Percentiles rank a stretch among this genome's conserved stretches.
Evolutionary conservation across 2,329 filamentous ascomycete species (phyloP).

Genomic region (Pseudohalonectria lignicola): DNA sequence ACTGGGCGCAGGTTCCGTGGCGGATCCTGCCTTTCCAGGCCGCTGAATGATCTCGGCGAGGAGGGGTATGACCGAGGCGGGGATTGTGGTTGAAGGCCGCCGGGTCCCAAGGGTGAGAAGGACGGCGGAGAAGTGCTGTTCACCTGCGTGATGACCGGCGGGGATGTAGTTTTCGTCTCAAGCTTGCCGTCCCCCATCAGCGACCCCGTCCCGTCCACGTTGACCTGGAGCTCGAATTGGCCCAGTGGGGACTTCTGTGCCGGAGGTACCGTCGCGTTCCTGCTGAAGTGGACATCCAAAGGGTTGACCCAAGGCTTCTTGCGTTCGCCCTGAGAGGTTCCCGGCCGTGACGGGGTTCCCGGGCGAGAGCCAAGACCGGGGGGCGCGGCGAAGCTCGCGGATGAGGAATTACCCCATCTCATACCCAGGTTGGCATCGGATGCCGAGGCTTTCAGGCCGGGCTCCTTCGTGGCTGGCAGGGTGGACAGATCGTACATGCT

Average conservation of each 20-base stretch:
- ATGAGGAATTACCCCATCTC: constrained; percentile 20
- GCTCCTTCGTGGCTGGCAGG: constrained; percentile 10
- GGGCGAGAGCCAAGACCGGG: constrained; percentile 18
- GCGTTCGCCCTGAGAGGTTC: constrained; percentile 20
- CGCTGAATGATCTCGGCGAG: constrained; percentile 21
- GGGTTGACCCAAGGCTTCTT: constrained; percentile 32
- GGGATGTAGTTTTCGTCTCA: constrained; percentile 14
- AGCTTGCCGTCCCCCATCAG: constrained; percentile 18
- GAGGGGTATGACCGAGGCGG: constrained; percentile 10
- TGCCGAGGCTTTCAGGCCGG: constrained; percentile 19
- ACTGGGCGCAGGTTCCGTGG: not conserved
- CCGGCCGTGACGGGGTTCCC: constrained; percentile 15
- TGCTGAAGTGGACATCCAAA: constrained; percentile 33
- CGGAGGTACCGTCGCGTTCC: constrained; percentile 12
- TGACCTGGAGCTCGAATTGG: constrained; percentile 25
- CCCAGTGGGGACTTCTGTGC: constrained; percentile 25
- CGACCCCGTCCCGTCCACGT: constrained; percentile 12
- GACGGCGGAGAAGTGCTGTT: constrained; percentile 30
- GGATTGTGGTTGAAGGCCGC: not conserved
- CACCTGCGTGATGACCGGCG: constrained; percentile 45
- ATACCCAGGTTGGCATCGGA: constrained; percentile 28
- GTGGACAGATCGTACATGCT: constrained; percentile 34
- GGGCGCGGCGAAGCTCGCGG: constrained; percentile 14
- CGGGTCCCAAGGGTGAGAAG: constrained; percentile 3
- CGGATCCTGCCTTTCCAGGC: too few species aligned